Evolutionary conservation across 2,329 filamentous ascomycete species (phyloP).

Genomic region (Epichloe elymi): DNA sequence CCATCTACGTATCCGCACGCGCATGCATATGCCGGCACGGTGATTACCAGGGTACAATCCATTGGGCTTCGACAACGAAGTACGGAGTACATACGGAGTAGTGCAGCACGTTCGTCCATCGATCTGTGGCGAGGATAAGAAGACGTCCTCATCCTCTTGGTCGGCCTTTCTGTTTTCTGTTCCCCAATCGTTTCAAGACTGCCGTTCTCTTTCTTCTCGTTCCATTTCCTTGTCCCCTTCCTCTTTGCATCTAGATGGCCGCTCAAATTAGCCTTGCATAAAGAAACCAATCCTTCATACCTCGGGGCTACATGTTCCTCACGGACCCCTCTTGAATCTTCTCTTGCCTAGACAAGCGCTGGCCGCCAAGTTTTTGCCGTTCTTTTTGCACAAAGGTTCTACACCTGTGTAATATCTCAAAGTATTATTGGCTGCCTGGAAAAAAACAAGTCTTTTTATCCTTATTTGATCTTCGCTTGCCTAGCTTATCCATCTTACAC

Average conservation of each 20-base stretch:
- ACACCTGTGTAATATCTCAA: neutral
- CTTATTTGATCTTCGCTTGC: neutral
- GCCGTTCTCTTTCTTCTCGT: conserved; percentile 2
- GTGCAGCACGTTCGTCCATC: no score
- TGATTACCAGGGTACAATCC: neutral
- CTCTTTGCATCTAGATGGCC: neutral
- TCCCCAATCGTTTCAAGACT: conserved; percentile 12
- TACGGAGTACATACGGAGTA: no score
- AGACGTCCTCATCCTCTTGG: conserved; percentile 15
- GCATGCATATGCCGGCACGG: neutral
- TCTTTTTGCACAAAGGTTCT: neutral
- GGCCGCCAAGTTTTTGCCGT: neutral
- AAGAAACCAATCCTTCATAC: neutral
- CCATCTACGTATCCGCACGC: neutral
- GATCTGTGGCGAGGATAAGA: conserved; percentile 14
- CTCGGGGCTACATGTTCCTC: neutral
- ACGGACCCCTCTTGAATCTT: neutral
- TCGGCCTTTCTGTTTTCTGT: conserved; percentile 12
- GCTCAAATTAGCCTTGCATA: neutral
- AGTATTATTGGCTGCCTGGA: neutral
- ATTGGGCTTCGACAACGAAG: no score
- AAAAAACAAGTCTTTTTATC: neutral
- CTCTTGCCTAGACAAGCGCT: conserved; percentile 1
- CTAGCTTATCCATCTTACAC: neutral
- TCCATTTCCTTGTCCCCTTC: conserved; percentile 4